These are phyloP conservation scores for Quercus phellos DNA, from an alignment of 331 rosid species.

Conservation along the genomic window DNA sequence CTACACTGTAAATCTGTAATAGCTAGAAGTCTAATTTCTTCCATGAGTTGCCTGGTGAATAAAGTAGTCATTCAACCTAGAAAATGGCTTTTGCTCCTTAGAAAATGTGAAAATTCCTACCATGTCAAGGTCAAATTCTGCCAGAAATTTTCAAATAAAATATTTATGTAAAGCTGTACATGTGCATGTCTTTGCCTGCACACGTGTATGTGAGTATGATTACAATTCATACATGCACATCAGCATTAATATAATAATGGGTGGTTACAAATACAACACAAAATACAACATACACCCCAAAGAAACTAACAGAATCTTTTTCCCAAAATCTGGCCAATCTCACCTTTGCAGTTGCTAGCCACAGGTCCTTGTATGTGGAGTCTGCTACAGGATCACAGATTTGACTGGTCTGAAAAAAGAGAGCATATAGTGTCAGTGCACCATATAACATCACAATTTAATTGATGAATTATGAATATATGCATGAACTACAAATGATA, in stretches of 20 bases:
- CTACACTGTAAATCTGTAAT: background rate
- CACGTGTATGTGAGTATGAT: background rate
- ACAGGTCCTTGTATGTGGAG: slow-evolving; percentile 40
- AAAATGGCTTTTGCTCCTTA: background rate
- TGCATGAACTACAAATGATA: background rate
- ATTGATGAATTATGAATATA: background rate
- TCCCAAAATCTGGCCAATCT: slow-evolving; percentile 3
- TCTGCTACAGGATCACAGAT: slow-evolving; percentile 47
- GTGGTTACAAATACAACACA: background rate
- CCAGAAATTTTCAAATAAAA: background rate
- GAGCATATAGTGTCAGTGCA: background rate
- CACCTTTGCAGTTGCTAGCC: slow-evolving; percentile 53
- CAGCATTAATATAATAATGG: background rate
- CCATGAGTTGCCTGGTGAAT: background rate
- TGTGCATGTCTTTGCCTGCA: background rate
- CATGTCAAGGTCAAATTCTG: background rate
- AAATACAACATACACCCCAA: background rate
- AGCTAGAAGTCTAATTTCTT: background rate
- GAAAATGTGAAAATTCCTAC: background rate
- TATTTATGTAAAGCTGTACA: background rate
- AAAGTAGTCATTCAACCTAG: background rate
- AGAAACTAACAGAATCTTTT: background rate
- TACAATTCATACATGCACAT: background rate
- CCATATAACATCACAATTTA: background rate
- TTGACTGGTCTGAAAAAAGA: slow-evolving; percentile 31